Base-by-base conservation (phyloP, 345 rosid species). In the Lepidium africanum region DNA sequence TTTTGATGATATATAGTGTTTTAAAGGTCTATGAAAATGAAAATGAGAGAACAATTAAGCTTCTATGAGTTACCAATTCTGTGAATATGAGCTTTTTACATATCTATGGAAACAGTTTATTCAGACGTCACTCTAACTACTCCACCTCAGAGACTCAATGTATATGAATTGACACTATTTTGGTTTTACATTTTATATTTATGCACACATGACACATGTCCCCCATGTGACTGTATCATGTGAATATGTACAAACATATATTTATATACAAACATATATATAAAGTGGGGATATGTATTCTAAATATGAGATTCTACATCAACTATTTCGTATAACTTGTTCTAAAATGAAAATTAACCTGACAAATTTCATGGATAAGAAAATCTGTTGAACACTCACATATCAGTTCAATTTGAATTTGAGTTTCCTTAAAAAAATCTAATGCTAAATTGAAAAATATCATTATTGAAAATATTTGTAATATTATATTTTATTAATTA, bases 61-160 rank as follows among this genome's bases (percentile, higher is more conserved):
- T 70, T 51, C 53, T 41, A 16, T 60, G 52, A 46, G n/a, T 46
- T 46, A 9, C 49, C 67, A 32, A 21, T 60, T 50, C 15, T 60
- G 63, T 50, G 23, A 15, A 61, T 11, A 35, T 19, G 36, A 49
- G 36, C 5, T 59, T 59, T 25, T 21, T 25, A 61, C 45, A 52
- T 42, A 41, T 61, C 19, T 51, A 17, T 63, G 13, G 57, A 15
- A 63, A 63, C 37, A 38, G 64, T 63, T 54, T 25, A 11, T 43
- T 16, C 41, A 25, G 23, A 71, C 36, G 74, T 60, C 74, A 51
- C 15, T 30, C 58, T 60, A 70, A 60, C 74, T 43, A 60, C 74
- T 52, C 68, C 51, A 59, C 59, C 52, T 36, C 55, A 62, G 40
- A 9, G 37, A 53, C 58, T 36, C 69, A 37, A 10, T 61, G n/a